phyloP scores from a whole-genome alignment of 2,329 filamentous ascomycete genomes.

The Nakataea oryzae region DNA sequence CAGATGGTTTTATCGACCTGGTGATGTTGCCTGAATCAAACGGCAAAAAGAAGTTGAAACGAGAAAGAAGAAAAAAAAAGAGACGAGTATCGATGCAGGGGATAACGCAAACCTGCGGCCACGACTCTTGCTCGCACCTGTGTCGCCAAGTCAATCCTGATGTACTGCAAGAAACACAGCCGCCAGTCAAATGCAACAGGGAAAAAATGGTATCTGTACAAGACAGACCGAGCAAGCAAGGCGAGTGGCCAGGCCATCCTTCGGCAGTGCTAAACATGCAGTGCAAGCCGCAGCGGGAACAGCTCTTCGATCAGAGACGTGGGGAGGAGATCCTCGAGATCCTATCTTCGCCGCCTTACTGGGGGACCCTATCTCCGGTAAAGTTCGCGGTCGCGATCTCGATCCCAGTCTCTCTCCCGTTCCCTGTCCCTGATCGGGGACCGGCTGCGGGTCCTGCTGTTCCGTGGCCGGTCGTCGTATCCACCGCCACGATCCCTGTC shows the following conservation, averaged over 20 bases:
- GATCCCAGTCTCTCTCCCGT: slow-evolving; percentile 22
- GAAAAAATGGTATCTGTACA: too few relatives aligned
- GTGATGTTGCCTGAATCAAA: background rate
- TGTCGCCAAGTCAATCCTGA: too few relatives aligned
- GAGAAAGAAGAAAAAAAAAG: background rate
- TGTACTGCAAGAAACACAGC: too few relatives aligned
- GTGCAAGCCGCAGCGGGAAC: background rate
- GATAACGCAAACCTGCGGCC: too few relatives aligned
- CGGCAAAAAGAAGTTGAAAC: background rate
- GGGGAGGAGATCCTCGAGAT: slow-evolving; percentile 3
- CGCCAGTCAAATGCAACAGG: too few relatives aligned
- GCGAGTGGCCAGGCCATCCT: too few relatives aligned
- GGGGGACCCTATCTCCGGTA: slow-evolving; percentile 33
- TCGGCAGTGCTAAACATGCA: background rate
- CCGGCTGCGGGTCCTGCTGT: slow-evolving; percentile 32
- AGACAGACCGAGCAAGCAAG: too few relatives aligned
- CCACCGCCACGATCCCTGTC: slow-evolving; percentile 18
- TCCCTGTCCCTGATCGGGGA: slow-evolving; percentile 27
- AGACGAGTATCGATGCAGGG: too few relatives aligned
- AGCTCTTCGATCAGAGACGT: slow-evolving; percentile 1
- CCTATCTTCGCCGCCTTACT: slow-evolving; percentile 1
- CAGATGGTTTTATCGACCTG: too few relatives aligned
- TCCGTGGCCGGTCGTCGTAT: slow-evolving; percentile 24
- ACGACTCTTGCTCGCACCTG: too few relatives aligned
- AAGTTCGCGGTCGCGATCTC: slow-evolving; percentile 33